phyloP scores from a whole-genome alignment of 306 rosid species.

The Prunus salicina region DNA sequence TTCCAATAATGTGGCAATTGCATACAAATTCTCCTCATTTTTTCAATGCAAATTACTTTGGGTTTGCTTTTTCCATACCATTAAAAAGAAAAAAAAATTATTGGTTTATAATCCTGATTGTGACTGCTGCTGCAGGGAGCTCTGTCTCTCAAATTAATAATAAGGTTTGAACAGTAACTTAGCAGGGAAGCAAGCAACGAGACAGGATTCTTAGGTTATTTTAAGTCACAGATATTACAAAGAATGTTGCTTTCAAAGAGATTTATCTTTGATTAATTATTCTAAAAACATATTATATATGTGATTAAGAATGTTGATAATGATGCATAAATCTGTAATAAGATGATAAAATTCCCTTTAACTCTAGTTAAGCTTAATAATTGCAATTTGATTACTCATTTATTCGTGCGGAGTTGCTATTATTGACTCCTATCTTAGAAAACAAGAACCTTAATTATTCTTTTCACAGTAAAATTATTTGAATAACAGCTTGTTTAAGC shows the following conservation, averaged over 20 bases:
- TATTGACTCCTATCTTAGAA: slow-evolving; percentile 16
- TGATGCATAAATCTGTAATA: background rate
- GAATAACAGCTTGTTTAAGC: background rate
- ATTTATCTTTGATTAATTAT: background rate
- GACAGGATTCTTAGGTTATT: slow-evolving; percentile 1
- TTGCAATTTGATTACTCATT: background rate
- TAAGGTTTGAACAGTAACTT: slow-evolving; percentile 44
- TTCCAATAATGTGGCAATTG: background rate
- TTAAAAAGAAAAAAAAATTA: too few species aligned
- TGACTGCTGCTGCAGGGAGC: background rate
- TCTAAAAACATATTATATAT: background rate
- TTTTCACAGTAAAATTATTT: background rate
- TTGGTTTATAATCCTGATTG: too few species aligned
- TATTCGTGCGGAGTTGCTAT: slow-evolving; percentile 1
- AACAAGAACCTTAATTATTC: background rate
- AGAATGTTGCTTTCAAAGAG: slow-evolving; percentile 8
- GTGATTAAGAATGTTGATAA: slow-evolving; percentile 2
- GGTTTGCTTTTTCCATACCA: too few species aligned
- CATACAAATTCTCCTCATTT: background rate
- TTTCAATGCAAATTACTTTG: too few species aligned
- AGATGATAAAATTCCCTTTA: background rate
- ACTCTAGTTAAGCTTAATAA: background rate
- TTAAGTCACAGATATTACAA: background rate
- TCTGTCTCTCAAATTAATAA: slow-evolving; percentile 22
- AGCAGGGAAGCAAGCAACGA: slow-evolving; percentile 33